Evolutionary conservation across 306 rosid species (phyloP).

Genomic region (Pterocarpus macrocarpus): DNA sequence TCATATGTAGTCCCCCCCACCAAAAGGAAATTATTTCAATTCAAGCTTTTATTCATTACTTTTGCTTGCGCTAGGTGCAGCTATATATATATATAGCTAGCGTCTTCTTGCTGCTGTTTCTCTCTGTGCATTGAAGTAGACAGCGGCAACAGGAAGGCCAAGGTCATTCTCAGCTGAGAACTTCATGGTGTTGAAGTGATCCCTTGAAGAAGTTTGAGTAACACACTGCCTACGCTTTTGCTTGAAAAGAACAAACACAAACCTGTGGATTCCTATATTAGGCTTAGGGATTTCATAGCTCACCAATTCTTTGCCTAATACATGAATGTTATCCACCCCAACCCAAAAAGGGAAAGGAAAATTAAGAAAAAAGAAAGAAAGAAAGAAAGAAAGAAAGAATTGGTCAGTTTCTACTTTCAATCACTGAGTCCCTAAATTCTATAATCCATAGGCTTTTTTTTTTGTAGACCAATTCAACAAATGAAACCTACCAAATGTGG

Average conservation of each 20-base stretch:
- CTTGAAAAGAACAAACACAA: slow-evolving; percentile 80
- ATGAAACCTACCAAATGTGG: slow-evolving; percentile 77
- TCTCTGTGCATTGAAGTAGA: slow-evolving; percentile 84
- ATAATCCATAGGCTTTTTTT: background rate
- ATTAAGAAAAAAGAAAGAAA: no score
- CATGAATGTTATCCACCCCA: no score
- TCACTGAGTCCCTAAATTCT: no score
- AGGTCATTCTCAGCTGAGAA: slow-evolving; percentile 74
- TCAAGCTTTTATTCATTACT: background rate
- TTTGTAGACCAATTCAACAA: background rate
- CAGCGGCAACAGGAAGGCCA: slow-evolving; percentile 88
- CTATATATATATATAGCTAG: slow-evolving; percentile 35
- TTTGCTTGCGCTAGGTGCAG: background rate
- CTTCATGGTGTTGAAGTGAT: slow-evolving; percentile 70
- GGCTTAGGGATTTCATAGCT: slow-evolving; percentile 88
- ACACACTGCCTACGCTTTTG: slow-evolving; percentile 70
- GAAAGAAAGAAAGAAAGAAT: no score
- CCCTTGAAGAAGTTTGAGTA: slow-evolving; percentile 64
- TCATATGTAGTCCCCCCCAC: background rate
- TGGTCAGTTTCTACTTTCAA: no score
- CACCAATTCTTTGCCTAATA: slow-evolving; percentile 71
- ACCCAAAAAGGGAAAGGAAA: no score
- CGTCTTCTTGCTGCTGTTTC: slow-evolving; percentile 81
- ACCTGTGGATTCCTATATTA: slow-evolving; percentile 90
- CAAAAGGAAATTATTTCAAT: background rate